Evolutionary conservation across 169 alveolate genomes (phyloP).

Genomic region (Babesia ovata): DNA sequence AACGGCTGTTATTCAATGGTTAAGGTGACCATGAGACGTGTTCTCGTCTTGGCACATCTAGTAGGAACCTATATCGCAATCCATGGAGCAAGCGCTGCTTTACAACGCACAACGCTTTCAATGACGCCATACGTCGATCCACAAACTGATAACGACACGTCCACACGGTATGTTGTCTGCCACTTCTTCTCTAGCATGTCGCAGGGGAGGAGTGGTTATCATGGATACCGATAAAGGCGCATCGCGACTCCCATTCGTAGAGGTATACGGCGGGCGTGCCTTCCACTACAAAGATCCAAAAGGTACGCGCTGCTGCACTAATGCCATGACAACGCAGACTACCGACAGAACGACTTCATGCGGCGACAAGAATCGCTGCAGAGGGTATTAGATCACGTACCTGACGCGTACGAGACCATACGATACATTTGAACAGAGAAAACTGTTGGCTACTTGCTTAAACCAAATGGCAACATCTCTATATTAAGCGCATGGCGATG

Average conservation of each 20-base stretch:
- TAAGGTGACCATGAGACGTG: not conserved
- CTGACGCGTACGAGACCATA: constrained; percentile 40
- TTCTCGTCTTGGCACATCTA: not conserved
- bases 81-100: not conserved
- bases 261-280: constrained; percentile 25
- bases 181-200: not conserved
- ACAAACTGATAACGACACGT: not conserved
- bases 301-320: not conserved
- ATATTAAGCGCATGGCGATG: no score
- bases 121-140: constrained; percentile 30
- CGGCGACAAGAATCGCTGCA: constrained; percentile 15
- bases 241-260: constrained; percentile 22
- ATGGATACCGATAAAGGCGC: constrained; percentile 8
- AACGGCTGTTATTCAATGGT: not conserved
- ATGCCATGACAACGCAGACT: constrained; percentile 1
- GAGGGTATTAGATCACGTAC: not conserved
- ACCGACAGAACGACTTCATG: not conserved
- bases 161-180: not conserved
- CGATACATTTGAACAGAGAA: not conserved
- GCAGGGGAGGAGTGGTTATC: constrained; percentile 28
- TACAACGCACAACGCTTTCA: not conserved
- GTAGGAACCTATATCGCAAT: not conserved
- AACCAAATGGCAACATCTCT: no score
- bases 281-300: constrained; percentile 17
- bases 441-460: no score